Conservation (phyloP, 2,329 filamentous ascomycete species). For the Scedosporium aurantiacum region DNA sequence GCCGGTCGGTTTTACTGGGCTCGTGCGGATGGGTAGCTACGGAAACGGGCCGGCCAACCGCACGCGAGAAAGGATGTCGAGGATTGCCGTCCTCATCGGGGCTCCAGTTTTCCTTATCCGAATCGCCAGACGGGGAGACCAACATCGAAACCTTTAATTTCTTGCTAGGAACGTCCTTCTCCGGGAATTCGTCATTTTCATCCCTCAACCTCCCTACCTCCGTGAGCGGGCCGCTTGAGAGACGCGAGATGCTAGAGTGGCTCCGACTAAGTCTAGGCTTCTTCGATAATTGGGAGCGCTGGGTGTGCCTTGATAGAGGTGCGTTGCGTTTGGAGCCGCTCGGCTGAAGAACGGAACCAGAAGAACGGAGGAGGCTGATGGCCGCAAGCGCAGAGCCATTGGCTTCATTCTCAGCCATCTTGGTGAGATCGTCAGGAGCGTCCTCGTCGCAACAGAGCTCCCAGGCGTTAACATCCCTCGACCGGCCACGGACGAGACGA, state of each 20-base stretch:
- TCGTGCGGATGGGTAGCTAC: constrained; percentile 25
- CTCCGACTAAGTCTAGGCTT: constrained; percentile 51
- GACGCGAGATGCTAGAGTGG: constrained; percentile 49
- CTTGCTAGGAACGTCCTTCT: constrained; percentile 11
- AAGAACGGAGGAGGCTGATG: constrained; percentile 69
- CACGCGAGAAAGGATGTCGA: constrained; percentile 14
- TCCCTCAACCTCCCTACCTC: constrained; percentile 17
- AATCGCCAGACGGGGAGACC: constrained; percentile 42
- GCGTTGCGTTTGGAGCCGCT: constrained; percentile 58
- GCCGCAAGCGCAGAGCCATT: constrained; percentile 71
- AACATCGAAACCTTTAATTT: constrained; percentile 29
- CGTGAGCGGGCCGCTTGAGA: constrained; percentile 33
- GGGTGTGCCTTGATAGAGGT: constrained; percentile 16
- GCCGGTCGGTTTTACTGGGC: constrained; percentile 16
- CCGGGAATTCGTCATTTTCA: constrained; percentile 10
- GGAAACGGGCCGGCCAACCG: constrained; percentile 18
- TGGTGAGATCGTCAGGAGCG: constrained; percentile 63
- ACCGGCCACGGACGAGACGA: constrained; percentile 56
- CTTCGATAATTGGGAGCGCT: constrained; percentile 31
- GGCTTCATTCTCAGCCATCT: constrained; percentile 70
- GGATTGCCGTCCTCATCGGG: constrained; percentile 33
- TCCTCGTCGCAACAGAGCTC: constrained; percentile 82
- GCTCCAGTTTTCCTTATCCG: constrained; percentile 90
- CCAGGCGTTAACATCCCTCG: constrained; percentile 81
- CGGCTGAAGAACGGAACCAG: constrained; percentile 40